Evolutionary conservation across 805 yeast genomes (phyloP).

Genomic region (Candida boleticola): DNA sequence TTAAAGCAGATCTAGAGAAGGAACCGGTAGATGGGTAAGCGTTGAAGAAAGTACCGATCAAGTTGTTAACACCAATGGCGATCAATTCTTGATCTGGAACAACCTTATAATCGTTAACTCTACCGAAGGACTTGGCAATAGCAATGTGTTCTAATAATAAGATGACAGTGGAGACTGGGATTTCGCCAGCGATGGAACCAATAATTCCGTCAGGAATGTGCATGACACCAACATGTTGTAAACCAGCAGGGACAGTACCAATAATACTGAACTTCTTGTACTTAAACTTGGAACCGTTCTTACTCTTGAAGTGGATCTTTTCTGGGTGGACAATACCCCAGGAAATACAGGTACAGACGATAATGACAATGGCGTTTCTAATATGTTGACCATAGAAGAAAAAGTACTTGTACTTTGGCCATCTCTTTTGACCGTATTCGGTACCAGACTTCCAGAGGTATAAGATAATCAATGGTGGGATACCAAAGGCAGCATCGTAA

Average conservation of each 20-base stretch:
- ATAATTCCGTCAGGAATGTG: slow-evolving; percentile 58
- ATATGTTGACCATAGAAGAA: slow-evolving; percentile 74
- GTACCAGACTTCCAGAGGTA: slow-evolving; percentile 69
- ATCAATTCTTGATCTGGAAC: slow-evolving; percentile 91
- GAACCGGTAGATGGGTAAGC: slow-evolving; percentile 98
- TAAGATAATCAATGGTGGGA: slow-evolving; percentile 69
- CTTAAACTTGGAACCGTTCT: slow-evolving; percentile 26
- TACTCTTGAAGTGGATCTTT: slow-evolving; percentile 27
- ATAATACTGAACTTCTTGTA: slow-evolving; percentile 45
- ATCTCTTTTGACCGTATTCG: slow-evolving; percentile 58
- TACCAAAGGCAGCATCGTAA: slow-evolving; percentile 86
- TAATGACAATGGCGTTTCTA: slow-evolving; percentile 78
- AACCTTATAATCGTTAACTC: slow-evolving; percentile 86
- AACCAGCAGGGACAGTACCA: slow-evolving; percentile 81
- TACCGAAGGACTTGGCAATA: slow-evolving; percentile 88
- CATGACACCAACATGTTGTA: slow-evolving; percentile 74
- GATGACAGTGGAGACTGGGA: slow-evolving; percentile 84
- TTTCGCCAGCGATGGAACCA: slow-evolving; percentile 62
- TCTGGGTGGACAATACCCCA: slow-evolving; percentile 67
- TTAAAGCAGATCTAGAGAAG: slow-evolving; percentile 89
- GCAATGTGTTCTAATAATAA: slow-evolving; percentile 89
- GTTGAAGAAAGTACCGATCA: slow-evolving; percentile 86
- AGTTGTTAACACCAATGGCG: slow-evolving; percentile 89
- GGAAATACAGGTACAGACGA: slow-evolving; percentile 78
- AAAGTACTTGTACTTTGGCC: slow-evolving; percentile 52